Evolutionary conservation across 768 basidiomycete genomes (phyloP), one percentile per base, ranked within the genome.

Genomic region (Rhodotorula taiwanensis): DNA sequence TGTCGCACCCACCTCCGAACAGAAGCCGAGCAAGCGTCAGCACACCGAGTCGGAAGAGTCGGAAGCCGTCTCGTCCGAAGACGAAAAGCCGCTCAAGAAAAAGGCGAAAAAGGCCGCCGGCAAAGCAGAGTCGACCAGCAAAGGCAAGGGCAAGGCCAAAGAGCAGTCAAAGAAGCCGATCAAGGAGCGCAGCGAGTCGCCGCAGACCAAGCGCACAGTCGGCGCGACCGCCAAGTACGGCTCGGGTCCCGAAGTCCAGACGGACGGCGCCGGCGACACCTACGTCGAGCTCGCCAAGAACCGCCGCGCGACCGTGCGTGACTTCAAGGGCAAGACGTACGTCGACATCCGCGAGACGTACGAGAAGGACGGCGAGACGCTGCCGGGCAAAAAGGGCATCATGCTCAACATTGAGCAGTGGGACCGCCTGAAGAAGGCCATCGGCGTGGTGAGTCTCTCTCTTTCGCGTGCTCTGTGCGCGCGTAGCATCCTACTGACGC

Each of bases 321-420:
- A 64, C 30, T 77, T 67, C 70, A 71, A 72, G 44, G 67, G 64
- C 11, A 71, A 68, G 34, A 70, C 59, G 6, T 57, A 73, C 55
- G 52, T 77, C 27, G 75, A 76, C 66, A 69, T 77, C 33, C 71
- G 76, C 44, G 75, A 76, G 60, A 74, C 73, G 52, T 76, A 75
- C 54, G 68, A 73, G 49, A 73, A 73, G 51, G 34, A 44, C 3
- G 73, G 73, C n/a, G 65, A 74, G 41, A 71, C 71, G 58, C n/a
- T 25, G 43, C 74, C 74, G 15, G 74, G 74, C 27, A 52, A 51
- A 42, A 74, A 74, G 51, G 75, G 75, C 4, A 70, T 76, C 41
- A 48, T 62, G 7, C 55, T 76, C 21, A 70, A 66, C 6, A 33
- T 58, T 4, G 72, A 74, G 45, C 74, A 71, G 69, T 74, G 72